phyloP scores from a whole-genome alignment of 495 filamentous ascomycete species.

The Penicillium atrosanguineum region DNA sequence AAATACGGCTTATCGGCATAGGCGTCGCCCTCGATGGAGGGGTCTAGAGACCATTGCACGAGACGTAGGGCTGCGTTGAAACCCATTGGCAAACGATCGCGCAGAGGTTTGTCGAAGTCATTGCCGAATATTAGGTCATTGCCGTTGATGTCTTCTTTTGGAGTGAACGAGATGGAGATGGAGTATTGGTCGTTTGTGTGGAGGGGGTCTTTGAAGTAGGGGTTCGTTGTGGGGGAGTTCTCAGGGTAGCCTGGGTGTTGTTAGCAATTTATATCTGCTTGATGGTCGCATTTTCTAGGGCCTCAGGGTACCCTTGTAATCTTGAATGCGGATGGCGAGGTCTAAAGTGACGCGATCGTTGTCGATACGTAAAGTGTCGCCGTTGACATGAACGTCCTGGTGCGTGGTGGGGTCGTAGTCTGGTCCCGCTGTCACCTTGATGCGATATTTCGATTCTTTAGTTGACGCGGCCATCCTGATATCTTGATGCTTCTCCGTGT shows the following conservation, averaged over 20 bases:
- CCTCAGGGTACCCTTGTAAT: conserved; percentile 49
- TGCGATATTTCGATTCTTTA: conserved; percentile 27
- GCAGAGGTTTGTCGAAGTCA: conserved; percentile 85
- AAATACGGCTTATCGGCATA: conserved; percentile 84
- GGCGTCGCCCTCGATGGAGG: conserved; percentile 79
- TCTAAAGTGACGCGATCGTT: conserved; percentile 58
- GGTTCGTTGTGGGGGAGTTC: conserved; percentile 54
- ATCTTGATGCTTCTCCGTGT: neutral
- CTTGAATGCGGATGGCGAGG: conserved; percentile 67
- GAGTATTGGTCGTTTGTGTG: conserved; percentile 78
- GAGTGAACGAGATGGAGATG: conserved; percentile 72
- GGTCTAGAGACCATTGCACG: conserved; percentile 84
- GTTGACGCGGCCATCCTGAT: neutral
- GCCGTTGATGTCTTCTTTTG: conserved; percentile 62
- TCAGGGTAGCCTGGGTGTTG: conserved; percentile 55
- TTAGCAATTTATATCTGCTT: conserved; percentile 6
- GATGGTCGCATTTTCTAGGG: neutral
- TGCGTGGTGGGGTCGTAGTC: conserved; percentile 67
- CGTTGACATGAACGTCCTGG: conserved; percentile 70
- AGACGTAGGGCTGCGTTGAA: conserved; percentile 78
- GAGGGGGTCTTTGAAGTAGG: conserved; percentile 69
- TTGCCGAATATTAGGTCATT: conserved; percentile 85
- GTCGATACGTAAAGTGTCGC: conserved; percentile 52
- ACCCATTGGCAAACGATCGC: conserved; percentile 80
- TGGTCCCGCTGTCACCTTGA: conserved; percentile 60